These are phyloP conservation scores for Solanum acaule DNA, from an alignment of 257 asterid species.

Conservation along the genomic window DNA sequence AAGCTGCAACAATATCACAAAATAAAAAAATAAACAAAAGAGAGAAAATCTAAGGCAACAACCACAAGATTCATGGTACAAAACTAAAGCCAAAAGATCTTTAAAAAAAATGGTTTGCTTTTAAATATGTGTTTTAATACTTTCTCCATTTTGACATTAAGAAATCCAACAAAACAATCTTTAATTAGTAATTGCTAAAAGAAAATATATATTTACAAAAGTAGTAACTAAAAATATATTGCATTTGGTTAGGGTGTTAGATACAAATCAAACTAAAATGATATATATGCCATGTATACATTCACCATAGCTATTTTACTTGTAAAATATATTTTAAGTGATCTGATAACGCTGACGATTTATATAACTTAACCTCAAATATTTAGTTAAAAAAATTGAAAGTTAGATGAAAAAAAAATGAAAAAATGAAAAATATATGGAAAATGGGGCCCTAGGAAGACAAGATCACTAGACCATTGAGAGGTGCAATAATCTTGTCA, in stretches of 20 bases:
- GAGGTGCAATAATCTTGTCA: slow-evolving; percentile 32
- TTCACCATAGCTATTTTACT: background rate
- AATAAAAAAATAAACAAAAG: too few species aligned
- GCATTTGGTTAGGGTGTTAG: background rate
- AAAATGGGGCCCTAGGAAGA: background rate
- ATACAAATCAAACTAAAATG: background rate
- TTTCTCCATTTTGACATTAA: background rate
- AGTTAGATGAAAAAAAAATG: background rate
- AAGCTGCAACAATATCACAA: too few species aligned
- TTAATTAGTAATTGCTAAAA: background rate
- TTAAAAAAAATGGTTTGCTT: background rate
- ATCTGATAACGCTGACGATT: background rate
- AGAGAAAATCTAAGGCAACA: too few species aligned
- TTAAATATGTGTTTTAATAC: background rate
- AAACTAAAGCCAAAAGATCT: too few species aligned
- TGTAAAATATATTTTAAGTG: background rate
- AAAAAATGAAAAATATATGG: background rate
- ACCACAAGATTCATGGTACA: too few species aligned
- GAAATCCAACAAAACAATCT: background rate
- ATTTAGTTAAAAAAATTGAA: background rate
- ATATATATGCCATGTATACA: background rate
- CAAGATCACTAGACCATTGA: slow-evolving; percentile 33
- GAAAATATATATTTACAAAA: background rate
- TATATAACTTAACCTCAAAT: background rate
- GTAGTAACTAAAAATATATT: background rate